Evolutionary conservation across 306 rosid species (phyloP), one percentile per base, ranked within the genome.

Genomic region (Quercus aquifolioides): DNA sequence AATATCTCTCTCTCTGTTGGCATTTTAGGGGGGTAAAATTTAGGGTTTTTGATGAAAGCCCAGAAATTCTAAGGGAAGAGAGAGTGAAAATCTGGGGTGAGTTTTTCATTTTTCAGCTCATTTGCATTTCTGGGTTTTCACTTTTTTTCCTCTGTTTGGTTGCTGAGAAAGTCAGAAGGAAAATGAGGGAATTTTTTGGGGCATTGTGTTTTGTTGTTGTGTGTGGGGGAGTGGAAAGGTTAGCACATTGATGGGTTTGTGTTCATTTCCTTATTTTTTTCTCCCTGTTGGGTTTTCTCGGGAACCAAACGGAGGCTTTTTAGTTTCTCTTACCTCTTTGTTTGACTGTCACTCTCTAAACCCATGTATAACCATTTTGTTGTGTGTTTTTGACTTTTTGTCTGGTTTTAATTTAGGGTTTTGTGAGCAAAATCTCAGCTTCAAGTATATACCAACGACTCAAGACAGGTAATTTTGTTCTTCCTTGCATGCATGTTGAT

Each of bases 11-110:
- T 35, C 9, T 12, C 3, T 25, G 15, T 55, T 43, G 0, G 30
- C 7, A 25, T 5, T 54, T 76, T 71, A 23, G 21, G 68, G 31
- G 68, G 81, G 80, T 55, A 72, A 38, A 63, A 55, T 64, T 55
- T 63, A 55, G 78, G 74, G 56, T 77, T 82, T 63, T 52, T 55
- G 82, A 6, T 60, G 20, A 62, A 13, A 76, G 25, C 26, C 68
- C 78, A 63, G 7, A 5, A 35, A 10, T 25, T 46, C 38, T 11
- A 12, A 43, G 73, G 58, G 20, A 54, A 3, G 15, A 43, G 71
- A 55, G 56, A 49, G 60, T 74, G 30, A 35, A 26, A 70, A 25
- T 59, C n/a, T 18, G 76, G 18, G 80, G 84, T 79, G 11, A 55
- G 74, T 68, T 63, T 78, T 81, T 74, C 11, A 41, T 41, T 19